phyloP scores from a whole-genome alignment of 2,329 filamentous ascomycete genomes.

The Cladosporium sphaerospermum region DNA sequence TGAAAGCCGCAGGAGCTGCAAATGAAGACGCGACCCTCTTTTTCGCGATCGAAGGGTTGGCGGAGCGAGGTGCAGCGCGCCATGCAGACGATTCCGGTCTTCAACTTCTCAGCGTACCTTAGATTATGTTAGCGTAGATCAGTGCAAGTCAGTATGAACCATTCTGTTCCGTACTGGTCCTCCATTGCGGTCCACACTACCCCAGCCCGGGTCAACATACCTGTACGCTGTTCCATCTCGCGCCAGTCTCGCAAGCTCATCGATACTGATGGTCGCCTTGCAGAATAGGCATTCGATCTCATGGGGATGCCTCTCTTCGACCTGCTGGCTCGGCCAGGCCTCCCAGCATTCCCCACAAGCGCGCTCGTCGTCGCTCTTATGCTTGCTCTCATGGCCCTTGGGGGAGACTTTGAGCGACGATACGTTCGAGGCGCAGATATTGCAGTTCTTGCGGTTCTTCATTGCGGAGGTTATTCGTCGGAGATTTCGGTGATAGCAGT shows the following conservation, averaged over 20 bases:
- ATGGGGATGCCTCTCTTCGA: slow-evolving; percentile 5
- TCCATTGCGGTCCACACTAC: too few relatives aligned
- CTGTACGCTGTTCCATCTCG: neutral
- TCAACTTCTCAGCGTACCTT: slow-evolving; percentile 1
- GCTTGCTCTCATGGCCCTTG: neutral
- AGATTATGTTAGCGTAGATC: neutral
- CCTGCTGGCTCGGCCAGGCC: slow-evolving; percentile 13
- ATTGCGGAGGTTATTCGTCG: too few relatives aligned
- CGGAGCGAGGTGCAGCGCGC: slow-evolving; percentile 6
- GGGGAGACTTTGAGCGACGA: slow-evolving; percentile 5
- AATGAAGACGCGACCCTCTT: slow-evolving; percentile 16
- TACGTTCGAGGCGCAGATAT: slow-evolving; percentile 7
- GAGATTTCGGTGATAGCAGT: too few relatives aligned
- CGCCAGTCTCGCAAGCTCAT: neutral
- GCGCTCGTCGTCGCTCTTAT: slow-evolving; percentile 1
- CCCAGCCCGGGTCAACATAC: neutral
- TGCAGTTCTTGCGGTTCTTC: slow-evolving; percentile 4
- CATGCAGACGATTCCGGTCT: slow-evolving; percentile 10
- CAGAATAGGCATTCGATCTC: slow-evolving; percentile 18
- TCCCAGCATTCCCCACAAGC: slow-evolving; percentile 20
- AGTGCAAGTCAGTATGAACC: neutral
- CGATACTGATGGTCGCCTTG: neutral
- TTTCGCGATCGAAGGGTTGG: slow-evolving; percentile 8
- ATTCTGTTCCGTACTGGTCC: too few relatives aligned
- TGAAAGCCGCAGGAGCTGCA: slow-evolving; percentile 13